Percentiles rank a stretch among this genome's conserved stretches.
Evolutionary conservation across 73 alveolate genomes (phyloP).

Genomic region (Paramecium sonneborni): DNA sequence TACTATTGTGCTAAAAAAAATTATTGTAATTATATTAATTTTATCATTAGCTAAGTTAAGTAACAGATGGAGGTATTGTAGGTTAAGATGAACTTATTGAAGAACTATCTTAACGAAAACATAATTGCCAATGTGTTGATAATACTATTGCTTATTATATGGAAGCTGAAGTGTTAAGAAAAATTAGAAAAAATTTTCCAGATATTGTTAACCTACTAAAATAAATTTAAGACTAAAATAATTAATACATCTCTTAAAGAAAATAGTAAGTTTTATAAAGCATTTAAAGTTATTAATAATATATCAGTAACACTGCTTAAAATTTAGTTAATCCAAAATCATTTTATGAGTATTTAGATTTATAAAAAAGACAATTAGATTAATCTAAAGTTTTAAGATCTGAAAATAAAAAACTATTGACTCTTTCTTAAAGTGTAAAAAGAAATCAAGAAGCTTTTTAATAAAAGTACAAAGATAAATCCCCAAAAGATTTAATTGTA

Average conservation of each 20-base stretch:
- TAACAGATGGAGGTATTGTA: constrained; percentile 32
- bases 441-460: not conserved
- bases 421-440: not conserved
- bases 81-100: constrained; percentile 47
- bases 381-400: not conserved
- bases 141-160: constrained; percentile 10
- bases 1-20: not conserved
- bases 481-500: not conserved
- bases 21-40: not conserved
- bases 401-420: not conserved
- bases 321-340: not conserved
- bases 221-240: not conserved
- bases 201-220: constrained; percentile 1
- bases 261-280: not conserved
- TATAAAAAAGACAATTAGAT: not conserved
- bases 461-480: not conserved
- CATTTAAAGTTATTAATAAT: not conserved
- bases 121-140: not conserved
- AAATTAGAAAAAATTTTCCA: not conserved
- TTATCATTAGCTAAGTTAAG: not conserved
- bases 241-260: not conserved
- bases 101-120: not conserved
- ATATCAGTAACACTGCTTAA: not conserved
- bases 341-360: not conserved
- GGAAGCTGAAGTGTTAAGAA: constrained; percentile 40